Base-by-base conservation (phyloP, 306 rosid genomes). In the Heteromeles arbutifolia region DNA sequence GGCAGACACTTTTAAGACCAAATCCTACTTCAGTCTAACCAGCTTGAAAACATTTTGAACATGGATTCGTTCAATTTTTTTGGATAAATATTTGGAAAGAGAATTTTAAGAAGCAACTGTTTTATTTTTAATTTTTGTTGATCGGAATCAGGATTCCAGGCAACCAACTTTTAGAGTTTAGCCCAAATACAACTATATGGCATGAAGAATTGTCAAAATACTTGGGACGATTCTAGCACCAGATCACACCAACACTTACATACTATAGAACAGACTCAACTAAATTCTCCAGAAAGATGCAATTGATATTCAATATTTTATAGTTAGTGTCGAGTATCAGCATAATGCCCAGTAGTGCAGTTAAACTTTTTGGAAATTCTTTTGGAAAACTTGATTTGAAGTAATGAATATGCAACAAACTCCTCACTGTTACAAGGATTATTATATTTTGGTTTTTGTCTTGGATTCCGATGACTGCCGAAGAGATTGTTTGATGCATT, bases 401-500 rank as follows among this genome's bases (percentile, higher is more conserved):
- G n/a, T 21, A 11, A 39, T 62, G 48, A 28, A 63, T 72, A n/a
- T 54, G 64, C 48, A 37, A 37, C 41, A 7, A 37, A 37, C 10
- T 37, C 41, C 41, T 41, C 44, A 10, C 12, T 9, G 44, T 41
- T 41, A 41, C 44, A 41, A 8, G 9, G 44, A 3, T 8, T 41
- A 41, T 41, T 41, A 41, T 41, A 41, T 41, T 9, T 41, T 41
- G 44, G 11, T 57, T 57, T 56, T 21, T 45, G 28, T 50, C 19
- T 21, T 68, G 67, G 57, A 17, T 44, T 32, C 26, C 28, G 8
- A 50, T 65, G 17, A 52, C 45, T 22, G 22, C 12, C 15, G 25
- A 50, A 31, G 45, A 19, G 39, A 57, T 80, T 68, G 48, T 57
- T 66, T 43, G 48, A 28, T 75, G 62, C 41, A 62, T 78, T 70